Base-by-base conservation (phyloP, 441 rosid genomes). In the Gossypium laxum region DNA sequence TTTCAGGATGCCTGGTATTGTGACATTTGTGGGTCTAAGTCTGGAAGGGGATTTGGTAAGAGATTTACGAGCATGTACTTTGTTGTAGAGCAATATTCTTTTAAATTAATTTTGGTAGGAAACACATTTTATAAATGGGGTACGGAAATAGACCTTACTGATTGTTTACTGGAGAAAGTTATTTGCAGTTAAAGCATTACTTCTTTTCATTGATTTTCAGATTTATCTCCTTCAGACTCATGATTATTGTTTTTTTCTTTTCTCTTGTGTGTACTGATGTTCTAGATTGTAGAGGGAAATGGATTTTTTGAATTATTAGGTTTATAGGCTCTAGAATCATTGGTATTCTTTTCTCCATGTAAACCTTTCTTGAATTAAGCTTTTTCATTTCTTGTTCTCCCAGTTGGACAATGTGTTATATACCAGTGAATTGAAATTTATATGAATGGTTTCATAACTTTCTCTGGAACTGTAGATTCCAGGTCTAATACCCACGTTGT, bases 41-140 rank as follows among this genome's bases (percentile, higher is more conserved):
- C 98, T 64, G 99, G 99, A 78, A 95, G 91, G 82, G 99, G 99
- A 52, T 95, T 95, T 82, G 99, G 99, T 95, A 88, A 88, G 89
- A 58, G 72, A 74, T 51, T 67, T 32, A 3, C 54, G 59, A 72
- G 45, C 32, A 24, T 24, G 57, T 22, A n/a, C 19, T 69, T 34
- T 69, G 19, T 69, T 32, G 12, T 34, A 5, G 34, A 55, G 22
- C 8, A 34, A 17, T 17, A 17, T 65, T 19, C 7, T 5, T 41
- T 63, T 43, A 32, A 41, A 3, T 64, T 41, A 1, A 18, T 18
- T 57, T 45, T 43, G 69, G 18, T 64, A 5, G 69, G 52, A 60
- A 32, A 6, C 15, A 60, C 66, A 1, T 15, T 60, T 15, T 60
- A 60, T 45, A 32, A 34, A 3, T 34, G 18, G 1, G 14, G 7